Percentiles rank a stretch among this genome's conserved stretches.
These are phyloP conservation scores for Clonostachys byssicola DNA, from an alignment of 2,329 filamentous ascomycete genomes.

Conservation along the genomic window DNA sequence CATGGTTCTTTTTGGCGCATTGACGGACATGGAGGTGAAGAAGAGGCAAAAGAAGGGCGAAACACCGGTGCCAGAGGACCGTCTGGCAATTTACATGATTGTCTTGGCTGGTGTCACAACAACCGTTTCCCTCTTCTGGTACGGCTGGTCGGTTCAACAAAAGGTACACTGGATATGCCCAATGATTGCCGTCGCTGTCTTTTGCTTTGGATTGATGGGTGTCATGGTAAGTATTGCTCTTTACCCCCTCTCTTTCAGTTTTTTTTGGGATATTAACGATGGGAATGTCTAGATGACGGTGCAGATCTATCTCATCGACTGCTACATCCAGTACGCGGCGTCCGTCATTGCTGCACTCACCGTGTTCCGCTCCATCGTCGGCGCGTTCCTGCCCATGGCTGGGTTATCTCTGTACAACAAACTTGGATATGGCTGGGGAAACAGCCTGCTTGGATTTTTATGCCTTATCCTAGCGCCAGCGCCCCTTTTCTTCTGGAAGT, in stretches of 20 bases:
- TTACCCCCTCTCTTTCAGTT: conserved; percentile 2
- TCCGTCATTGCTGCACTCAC: conserved; percentile 51
- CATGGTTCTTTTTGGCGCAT: conserved; percentile 3
- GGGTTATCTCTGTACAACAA: conserved; percentile 7
- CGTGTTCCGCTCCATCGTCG: conserved; percentile 38
- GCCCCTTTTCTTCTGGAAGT: conserved; percentile 1
- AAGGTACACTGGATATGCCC: conserved; percentile 9
- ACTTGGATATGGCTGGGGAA: conserved; percentile 12
- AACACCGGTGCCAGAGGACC: conserved; percentile 1
- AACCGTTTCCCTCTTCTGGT: conserved; percentile 1
- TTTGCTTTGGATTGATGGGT: conserved; percentile 33
- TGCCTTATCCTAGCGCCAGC: conserved; percentile 2
- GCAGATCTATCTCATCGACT: conserved; percentile 56
- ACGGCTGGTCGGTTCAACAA: conserved; percentile 1
- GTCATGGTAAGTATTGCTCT: conserved; percentile 12
- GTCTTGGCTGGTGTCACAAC: conserved; percentile 1
- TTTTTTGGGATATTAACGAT: not conserved
- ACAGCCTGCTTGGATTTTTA: conserved; percentile 8
- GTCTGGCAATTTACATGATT: not conserved
- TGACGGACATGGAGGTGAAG: conserved; percentile 1
- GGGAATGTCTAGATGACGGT: conserved; percentile 29
- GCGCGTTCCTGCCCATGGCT: conserved; percentile 8
- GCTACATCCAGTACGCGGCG: conserved; percentile 24
- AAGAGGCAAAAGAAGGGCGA: conserved; percentile 2
- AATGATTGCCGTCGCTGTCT: conserved; percentile 34